Evolutionary conservation across 2,329 filamentous ascomycete genomes (phyloP), one percentile per base, ranked within the genome.

Genomic region (Colletotrichum trifolii): DNA sequence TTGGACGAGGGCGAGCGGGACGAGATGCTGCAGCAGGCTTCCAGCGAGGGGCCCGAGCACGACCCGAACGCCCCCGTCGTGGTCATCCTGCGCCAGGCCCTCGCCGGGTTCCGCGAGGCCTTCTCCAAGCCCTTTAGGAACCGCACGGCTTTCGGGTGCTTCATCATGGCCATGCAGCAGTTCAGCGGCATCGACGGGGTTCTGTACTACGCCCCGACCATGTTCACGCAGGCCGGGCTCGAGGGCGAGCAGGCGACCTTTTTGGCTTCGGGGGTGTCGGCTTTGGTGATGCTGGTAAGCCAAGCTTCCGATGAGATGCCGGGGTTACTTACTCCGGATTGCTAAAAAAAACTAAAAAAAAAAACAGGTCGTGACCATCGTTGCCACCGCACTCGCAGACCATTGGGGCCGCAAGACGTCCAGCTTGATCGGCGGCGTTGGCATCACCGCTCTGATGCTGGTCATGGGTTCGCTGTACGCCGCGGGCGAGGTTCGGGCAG

Each of bases 171-270:
- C 0, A 83, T 88, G 76, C 83, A 88, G 63, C 87, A 89, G 52
- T 77, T 89, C 10, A 83, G 78, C 15, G 87, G 87, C 0, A 89
- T 89, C 43, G 87, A 90, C 42, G 87, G 85, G 0, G 82, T 89
- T 0, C 76, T 89, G 2, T 88, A 87, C 67, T 90, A 90, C 60
- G 85, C 87, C 0, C 87, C 88, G 0, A 77, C 85, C 0, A 75
- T 90, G 0, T 89, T 90, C 68, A 77, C 81, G 17, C 85, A 88
- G 60, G 86, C 88, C 0, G 88, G 88, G 0, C 78, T 90, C 2
- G 76, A 78, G 7, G 83, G 82, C 2, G 78, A 82, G 10, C 78
- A 82, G 60, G 81, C 83, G 2, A 83, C 81, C 0, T 86, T 88
- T 63, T 76, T 89, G 11, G 87, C 87, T 0, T 88, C 86, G 0